Evolutionary conservation across 1,139 yeast species (phyloP).

Genomic region (Pneumocystis carinii): DNA sequence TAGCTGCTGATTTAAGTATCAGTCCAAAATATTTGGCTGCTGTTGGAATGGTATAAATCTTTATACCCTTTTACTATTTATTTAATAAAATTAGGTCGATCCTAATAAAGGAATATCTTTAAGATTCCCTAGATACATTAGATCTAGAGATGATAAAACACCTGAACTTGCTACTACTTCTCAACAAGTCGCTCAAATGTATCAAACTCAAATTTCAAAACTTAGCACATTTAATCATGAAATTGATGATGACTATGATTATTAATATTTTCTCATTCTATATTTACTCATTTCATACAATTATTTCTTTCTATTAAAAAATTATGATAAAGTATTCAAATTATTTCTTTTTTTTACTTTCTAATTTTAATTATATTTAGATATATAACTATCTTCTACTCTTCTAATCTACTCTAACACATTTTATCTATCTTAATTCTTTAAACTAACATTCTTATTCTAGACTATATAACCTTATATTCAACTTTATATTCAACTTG

Average conservation of each 20-base stretch:
- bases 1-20: constrained; percentile 84
- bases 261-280: neutral
- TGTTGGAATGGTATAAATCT: constrained; percentile 4
- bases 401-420: no score
- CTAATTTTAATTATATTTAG: no score
- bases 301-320: no score
- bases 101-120: constrained; percentile 79
- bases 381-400: no score
- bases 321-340: no score
- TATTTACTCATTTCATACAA: no score
- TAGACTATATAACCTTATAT: no score
- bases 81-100: constrained; percentile 24
- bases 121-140: constrained; percentile 77
- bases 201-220: constrained; percentile 19
- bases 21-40: constrained; percentile 88
- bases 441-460: no score
- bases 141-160: constrained; percentile 75
- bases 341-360: no score
- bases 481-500: no score
- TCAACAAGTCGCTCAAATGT: constrained; percentile 80
- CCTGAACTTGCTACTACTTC: constrained; percentile 84
- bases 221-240: neutral
- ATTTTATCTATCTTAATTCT: no score
- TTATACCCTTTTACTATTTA: neutral
- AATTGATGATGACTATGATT: constrained; percentile 1